Evolutionary conservation across 176 grass and related monocot species (phyloP).

Genomic region (Zoysia pacifica): DNA sequence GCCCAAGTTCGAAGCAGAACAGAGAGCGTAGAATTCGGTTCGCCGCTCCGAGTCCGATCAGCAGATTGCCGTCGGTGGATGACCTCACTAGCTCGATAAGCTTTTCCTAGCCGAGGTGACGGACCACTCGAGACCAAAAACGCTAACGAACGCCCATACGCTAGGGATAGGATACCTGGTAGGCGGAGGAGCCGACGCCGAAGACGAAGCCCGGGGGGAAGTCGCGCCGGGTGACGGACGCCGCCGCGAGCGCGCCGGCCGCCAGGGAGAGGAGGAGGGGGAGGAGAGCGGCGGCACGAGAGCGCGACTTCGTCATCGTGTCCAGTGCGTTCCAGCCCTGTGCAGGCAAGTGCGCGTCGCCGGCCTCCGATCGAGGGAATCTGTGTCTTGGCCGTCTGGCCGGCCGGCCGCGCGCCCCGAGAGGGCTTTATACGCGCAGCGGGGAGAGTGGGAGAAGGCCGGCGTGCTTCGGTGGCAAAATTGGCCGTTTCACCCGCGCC

Average conservation of each 20-base stretch:
- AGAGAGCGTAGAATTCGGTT: too few relatives aligned
- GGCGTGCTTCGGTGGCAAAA: not conserved
- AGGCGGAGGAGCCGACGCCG: conserved; percentile 69
- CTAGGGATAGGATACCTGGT: conserved; percentile 47
- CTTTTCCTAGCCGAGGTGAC: too few relatives aligned
- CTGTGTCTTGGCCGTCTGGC: not conserved
- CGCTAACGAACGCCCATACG: not conserved
- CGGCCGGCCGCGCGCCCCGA: conserved; percentile 3
- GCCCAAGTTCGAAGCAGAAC: too few relatives aligned
- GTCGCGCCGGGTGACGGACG: conserved; percentile 48
- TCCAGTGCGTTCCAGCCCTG: too few relatives aligned
- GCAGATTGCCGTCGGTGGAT: too few relatives aligned
- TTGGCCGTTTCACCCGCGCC: not conserved
- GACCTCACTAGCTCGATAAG: too few relatives aligned
- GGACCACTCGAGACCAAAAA: too few relatives aligned
- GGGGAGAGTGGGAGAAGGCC: too few relatives aligned
- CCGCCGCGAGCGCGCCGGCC: not conserved
- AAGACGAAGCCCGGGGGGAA: conserved; percentile 65
- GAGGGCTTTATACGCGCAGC: not conserved
- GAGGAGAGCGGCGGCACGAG: not conserved
- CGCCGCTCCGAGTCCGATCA: too few relatives aligned
- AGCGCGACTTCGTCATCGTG: not conserved
- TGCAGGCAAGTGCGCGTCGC: not conserved
- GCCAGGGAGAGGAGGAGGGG: not conserved
- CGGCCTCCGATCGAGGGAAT: not conserved